phyloP scores from a whole-genome alignment of 2,329 filamentous ascomycete species.

The Colletotrichum destructivum region DNA sequence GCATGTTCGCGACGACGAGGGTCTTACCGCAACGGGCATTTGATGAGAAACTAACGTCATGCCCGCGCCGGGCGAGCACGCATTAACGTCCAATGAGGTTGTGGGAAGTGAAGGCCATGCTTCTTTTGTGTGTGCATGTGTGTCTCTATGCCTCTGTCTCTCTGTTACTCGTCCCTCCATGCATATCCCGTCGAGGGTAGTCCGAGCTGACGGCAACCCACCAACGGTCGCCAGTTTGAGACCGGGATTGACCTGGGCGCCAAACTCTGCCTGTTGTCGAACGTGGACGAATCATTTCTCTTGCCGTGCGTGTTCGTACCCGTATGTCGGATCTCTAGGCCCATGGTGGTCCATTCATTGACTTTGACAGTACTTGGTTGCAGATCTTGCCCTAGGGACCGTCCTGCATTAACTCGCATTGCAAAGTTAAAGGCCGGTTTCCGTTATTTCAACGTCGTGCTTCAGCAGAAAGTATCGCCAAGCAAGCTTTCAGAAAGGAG shows the following conservation, averaged over 20 bases:
- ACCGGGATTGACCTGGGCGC: constrained; percentile 19
- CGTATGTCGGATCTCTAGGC: constrained; percentile 20
- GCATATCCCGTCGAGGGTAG: constrained; percentile 8
- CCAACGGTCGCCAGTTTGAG: not conserved
- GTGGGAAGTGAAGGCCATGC: not conserved
- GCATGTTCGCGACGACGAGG: constrained; percentile 17
- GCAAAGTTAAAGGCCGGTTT: constrained; percentile 5
- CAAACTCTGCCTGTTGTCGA: constrained; percentile 5
- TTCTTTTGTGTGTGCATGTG: not conserved
- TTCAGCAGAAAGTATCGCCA: not conserved
- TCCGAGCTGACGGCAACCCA: constrained; percentile 13
- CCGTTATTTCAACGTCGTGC: constrained; percentile 23
- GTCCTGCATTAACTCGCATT: constrained; percentile 21
- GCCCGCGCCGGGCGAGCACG: constrained; percentile 26
- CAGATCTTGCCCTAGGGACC: constrained; percentile 17
- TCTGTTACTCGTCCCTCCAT: not conserved
- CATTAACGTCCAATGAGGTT: constrained; percentile 18
- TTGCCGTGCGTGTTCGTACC: constrained; percentile 26
- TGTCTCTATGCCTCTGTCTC: too few relatives aligned
- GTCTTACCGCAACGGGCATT: constrained; percentile 41
- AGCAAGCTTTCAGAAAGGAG: constrained; percentile 7
- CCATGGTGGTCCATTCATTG: not conserved
- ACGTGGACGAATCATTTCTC: constrained; percentile 10
- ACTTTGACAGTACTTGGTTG: not conserved
- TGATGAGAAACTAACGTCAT: constrained; percentile 40